Evolutionary conservation across 768 basidiomycete species (phyloP), one percentile per base, ranked within the genome.

Genomic region (Cantharellus cinnabarinus): DNA sequence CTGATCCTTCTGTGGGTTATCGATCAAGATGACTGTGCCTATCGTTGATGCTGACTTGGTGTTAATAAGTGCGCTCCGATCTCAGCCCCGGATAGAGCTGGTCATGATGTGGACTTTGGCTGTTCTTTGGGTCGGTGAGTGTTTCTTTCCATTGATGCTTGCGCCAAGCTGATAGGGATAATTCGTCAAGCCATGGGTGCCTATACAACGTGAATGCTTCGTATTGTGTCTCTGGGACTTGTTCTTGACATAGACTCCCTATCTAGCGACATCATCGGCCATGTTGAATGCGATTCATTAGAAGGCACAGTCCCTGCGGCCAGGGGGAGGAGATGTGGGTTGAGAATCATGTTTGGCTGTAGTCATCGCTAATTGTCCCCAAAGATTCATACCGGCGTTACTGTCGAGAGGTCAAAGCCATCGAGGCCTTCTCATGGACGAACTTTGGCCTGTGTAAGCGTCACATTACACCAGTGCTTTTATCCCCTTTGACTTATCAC

Each of bases 341-440:
- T 48, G 10, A 48, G 10, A 10, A 10, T 48, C 44, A 1, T 10
- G 44, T 29, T 48, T 10, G 10, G 10, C 44, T 48, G 44, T 29
- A 48, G 10, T 48, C 29, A 10, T 10, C 10, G 10, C 10, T 48
- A 29, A 48, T 4, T 2, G 7, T 51, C 15, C 42, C n/a, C 4
- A 10, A 4, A 62, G 61, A 53, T 15, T 61, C 61, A 2, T 14
- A 58, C 14, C 41, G 41, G 15, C 50, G 56, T 37, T 62, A 42
- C 34, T 62, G 61, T 55, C 61, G 61, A 14, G 50, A 62, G 50
- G 55, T 48, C 39, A 62, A 62, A 50, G 59, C 54, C 34, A 59
- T 62, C 52, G 50, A 58, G 60, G 58, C 61, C 48, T 62, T 62
- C 51, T 62, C 61, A 3, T 62, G 62, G 38, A 48, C 56, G 7